Evolutionary conservation across 2,329 filamentous ascomycete genomes (phyloP).

Genomic region (Magnaporthiopsis rhizophila): DNA sequence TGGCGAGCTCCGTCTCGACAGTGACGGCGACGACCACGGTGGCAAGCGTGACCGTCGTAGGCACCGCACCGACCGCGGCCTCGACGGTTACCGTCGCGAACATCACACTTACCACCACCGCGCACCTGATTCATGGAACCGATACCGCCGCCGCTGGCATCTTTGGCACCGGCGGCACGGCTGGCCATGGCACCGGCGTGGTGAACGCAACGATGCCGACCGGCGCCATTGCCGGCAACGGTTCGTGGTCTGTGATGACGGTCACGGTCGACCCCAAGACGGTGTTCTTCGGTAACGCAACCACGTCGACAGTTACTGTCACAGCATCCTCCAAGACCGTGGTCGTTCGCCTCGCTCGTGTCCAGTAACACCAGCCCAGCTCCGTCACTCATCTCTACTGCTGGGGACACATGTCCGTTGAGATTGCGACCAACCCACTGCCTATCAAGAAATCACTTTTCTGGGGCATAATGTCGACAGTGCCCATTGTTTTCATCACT

Average conservation of each 20-base stretch:
- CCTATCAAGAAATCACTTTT: not conserved
- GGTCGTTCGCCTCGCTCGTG: not conserved
- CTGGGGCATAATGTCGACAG: not conserved
- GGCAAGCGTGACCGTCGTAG: not conserved
- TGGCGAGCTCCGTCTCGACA: not conserved
- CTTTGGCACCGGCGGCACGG: not conserved
- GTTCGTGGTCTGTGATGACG: not conserved
- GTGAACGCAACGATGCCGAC: not conserved
- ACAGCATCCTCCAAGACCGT: not conserved
- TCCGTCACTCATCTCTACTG: not conserved
- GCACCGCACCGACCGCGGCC: not conserved
- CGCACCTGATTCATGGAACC: not conserved
- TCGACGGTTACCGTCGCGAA: conserved; percentile 6
- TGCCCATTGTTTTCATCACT: not conserved
- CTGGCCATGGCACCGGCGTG: not conserved
- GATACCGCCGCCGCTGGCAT: not conserved
- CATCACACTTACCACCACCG: not conserved
- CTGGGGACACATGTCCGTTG: not conserved
- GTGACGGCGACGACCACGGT: conserved; percentile 3
- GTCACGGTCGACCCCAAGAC: conserved; percentile 3
- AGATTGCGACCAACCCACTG: not conserved
- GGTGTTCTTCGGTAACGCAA: conserved; percentile 6
- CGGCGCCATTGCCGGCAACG: not conserved
- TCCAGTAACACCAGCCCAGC: not conserved
- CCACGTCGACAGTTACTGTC: not conserved